A percentile compares a stretch with the other conserved stretches of the same genome.
Evolutionary conservation across 495 filamentous ascomycete genomes (phyloP).

Genomic region (Penicillium herquei): DNA sequence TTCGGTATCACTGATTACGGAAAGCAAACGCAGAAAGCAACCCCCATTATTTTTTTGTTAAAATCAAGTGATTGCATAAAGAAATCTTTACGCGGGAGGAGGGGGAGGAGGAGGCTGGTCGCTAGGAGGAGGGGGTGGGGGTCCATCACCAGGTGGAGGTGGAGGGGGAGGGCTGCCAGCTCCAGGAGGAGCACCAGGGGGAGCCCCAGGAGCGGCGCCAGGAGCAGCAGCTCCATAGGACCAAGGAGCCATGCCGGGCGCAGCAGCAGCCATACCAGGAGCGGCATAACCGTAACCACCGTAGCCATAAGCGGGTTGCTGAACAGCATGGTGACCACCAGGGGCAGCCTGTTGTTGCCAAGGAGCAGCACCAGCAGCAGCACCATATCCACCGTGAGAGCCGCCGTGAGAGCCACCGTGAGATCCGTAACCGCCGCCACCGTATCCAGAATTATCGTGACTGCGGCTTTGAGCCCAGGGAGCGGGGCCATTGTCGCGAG

Average conservation of each 20-base stretch:
- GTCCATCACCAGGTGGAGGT: constrained; percentile 55
- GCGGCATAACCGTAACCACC: constrained; percentile 45
- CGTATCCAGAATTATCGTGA: constrained; percentile 34
- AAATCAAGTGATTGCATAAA: background rate
- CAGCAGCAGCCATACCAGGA: constrained; percentile 42
- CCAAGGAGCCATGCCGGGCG: constrained; percentile 57
- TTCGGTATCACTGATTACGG: constrained; percentile 9
- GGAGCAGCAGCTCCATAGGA: constrained; percentile 50
- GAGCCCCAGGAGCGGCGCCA: constrained; percentile 46
- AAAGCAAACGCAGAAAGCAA: background rate
- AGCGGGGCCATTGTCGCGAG: constrained; percentile 34
- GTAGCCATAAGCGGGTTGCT: constrained; percentile 48
- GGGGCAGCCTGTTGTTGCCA: constrained; percentile 66
- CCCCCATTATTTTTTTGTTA: too few relatives aligned
- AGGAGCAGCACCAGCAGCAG: constrained; percentile 58
- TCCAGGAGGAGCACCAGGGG: constrained; percentile 24
- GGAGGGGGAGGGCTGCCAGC: constrained; percentile 52
- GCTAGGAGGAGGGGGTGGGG: constrained; percentile 64
- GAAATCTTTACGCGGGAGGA: constrained; percentile 42
- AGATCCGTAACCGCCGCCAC: constrained; percentile 12
- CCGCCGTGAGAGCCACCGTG: constrained; percentile 26
- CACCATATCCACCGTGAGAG: constrained; percentile 51
- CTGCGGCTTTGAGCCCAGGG: constrained; percentile 55
- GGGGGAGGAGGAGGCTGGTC: constrained; percentile 75
- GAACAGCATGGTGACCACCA: constrained; percentile 29